phyloP scores from a whole-genome alignment of 1,139 yeast genomes.

The Blastobotrys elegans region DNA sequence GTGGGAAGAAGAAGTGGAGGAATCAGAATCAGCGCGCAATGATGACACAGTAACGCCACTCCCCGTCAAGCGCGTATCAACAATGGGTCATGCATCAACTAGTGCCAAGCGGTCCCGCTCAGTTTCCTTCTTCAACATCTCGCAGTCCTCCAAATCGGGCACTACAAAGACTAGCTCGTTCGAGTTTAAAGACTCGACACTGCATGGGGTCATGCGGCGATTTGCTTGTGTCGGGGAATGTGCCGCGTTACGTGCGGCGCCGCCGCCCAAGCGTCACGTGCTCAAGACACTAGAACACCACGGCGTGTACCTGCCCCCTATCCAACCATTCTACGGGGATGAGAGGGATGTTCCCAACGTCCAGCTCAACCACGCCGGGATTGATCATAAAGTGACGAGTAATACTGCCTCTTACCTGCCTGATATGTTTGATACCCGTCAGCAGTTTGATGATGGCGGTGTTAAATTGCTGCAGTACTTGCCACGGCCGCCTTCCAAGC shows the following conservation, averaged over 20 bases:
- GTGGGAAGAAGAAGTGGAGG: neutral
- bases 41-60: too few species aligned
- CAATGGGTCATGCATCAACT: neutral
- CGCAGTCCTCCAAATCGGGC: slow-evolving; percentile 6
- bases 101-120: slow-evolving; percentile 4
- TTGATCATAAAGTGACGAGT: slow-evolving; percentile 18
- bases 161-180: neutral
- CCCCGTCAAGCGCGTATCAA: neutral
- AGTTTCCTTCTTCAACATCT: slow-evolving; percentile 9
- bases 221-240: neutral
- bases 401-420: slow-evolving; percentile 2
- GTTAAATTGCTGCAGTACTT: slow-evolving; percentile 31
- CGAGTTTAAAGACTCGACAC: neutral
- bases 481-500: slow-evolving; percentile 37
- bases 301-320: slow-evolving; percentile 43
- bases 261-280: slow-evolving; percentile 30
- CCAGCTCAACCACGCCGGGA: slow-evolving; percentile 65
- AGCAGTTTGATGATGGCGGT: neutral
- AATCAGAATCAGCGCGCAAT: neutral
- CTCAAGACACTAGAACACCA: slow-evolving; percentile 39
- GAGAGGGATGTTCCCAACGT: slow-evolving; percentile 46
- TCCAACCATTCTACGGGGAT: slow-evolving; percentile 59
- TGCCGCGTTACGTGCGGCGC: slow-evolving; percentile 7
- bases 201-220: neutral
- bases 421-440: neutral